Percentiles rank a stretch among this genome's conserved stretches.
Evolutionary conservation across 1,284 basidiomycete species (phyloP).

Genomic region (Cutaneotrichosporon mucoides): DNA sequence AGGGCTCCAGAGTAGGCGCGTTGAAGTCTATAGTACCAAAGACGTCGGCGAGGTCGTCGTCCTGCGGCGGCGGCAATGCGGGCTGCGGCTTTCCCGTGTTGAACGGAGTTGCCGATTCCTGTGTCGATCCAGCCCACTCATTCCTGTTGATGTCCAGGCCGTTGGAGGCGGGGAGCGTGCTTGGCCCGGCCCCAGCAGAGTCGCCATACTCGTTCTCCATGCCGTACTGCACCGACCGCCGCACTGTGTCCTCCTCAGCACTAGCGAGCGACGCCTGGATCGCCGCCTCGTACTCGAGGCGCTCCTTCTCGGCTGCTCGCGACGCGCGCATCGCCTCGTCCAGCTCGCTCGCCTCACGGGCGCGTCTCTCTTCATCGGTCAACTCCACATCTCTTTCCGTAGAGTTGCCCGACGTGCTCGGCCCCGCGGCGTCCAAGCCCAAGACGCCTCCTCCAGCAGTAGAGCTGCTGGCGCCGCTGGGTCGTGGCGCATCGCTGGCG

Average conservation of each 20-base stretch:
- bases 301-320: constrained; percentile 31
- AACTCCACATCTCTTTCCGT: background rate
- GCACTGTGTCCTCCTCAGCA: constrained; percentile 22
- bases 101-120: background rate
- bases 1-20: constrained; percentile 10
- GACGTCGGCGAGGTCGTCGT: constrained; percentile 12
- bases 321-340: constrained; percentile 42
- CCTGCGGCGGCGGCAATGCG: background rate
- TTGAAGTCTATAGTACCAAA: constrained; percentile 12
- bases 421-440: too few relatives aligned
- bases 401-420: too few relatives aligned
- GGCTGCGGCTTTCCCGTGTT: background rate
- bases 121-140: too few relatives aligned
- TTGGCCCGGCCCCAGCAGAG: background rate
- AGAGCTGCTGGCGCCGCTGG: too few relatives aligned
- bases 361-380: constrained; percentile 24
- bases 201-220: background rate
- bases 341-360: constrained; percentile 41
- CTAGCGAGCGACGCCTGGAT: constrained; percentile 36
- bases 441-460: too few relatives aligned
- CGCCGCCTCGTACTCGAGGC: constrained; percentile 39
- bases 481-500: background rate
- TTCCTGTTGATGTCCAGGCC: too few relatives aligned
- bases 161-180: background rate
- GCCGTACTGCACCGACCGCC: background rate